Conservation (phyloP, 371 early-diverging fungal genomes). For the Syncephalastrum sp. region DNA sequence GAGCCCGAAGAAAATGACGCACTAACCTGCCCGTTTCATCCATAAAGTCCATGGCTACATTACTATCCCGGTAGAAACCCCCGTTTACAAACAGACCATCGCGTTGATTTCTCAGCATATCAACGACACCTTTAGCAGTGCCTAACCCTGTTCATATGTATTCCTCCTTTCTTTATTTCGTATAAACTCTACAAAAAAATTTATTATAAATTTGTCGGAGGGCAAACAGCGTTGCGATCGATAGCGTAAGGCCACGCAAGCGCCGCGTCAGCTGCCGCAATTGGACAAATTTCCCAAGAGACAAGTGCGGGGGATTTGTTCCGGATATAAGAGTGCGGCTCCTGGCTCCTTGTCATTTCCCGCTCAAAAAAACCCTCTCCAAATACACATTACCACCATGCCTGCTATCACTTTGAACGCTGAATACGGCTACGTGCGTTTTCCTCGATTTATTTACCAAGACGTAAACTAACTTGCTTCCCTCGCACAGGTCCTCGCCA, state of each 20-base stretch:
- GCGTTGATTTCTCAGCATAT: conserved; percentile 11
- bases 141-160: too few relatives aligned
- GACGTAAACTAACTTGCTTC: neutral
- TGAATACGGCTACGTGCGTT: conserved; percentile 64
- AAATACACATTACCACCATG: conserved; percentile 20
- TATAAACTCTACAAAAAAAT: too few relatives aligned
- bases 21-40: neutral
- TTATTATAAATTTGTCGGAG: too few relatives aligned
- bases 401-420: conserved; percentile 45
- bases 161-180: too few relatives aligned
- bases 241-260: too few relatives aligned
- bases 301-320: too few relatives aligned
- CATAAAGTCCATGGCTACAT: conserved; percentile 19
- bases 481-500: conserved; percentile 37
- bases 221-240: too few relatives aligned
- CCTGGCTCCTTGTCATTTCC: too few relatives aligned
- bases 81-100: conserved; percentile 11
- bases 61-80: conserved; percentile 10
- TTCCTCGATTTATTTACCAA: neutral
- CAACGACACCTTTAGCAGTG: conserved; percentile 5
- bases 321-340: too few relatives aligned
- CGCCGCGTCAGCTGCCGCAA: too few relatives aligned
- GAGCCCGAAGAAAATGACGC: conserved; percentile 1
- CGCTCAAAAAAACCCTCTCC: too few relatives aligned
- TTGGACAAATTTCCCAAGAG: too few relatives aligned